Percentiles rank a stretch among this genome's conserved stretches.
Evolutionary conservation across 2,329 filamentous ascomycete species (phyloP).

Genomic region (Diplodia corticola): DNA sequence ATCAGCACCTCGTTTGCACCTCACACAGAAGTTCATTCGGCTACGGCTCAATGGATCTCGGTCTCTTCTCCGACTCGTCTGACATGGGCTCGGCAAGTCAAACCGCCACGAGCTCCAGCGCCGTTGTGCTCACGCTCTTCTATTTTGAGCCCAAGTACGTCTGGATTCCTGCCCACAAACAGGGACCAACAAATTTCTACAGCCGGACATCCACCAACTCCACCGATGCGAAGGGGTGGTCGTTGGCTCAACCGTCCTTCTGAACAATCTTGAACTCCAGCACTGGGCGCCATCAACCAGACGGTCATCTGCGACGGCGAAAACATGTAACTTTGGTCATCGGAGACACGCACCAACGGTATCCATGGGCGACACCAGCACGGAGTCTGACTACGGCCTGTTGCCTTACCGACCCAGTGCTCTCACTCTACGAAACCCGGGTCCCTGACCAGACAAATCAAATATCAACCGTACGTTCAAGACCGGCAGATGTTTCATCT

Average conservation of each 20-base stretch:
- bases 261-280: conserved; percentile 52
- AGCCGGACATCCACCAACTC: conserved; percentile 62
- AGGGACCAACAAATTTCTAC: conserved; percentile 60
- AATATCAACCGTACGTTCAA: too few relatives aligned
- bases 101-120: conserved; percentile 48
- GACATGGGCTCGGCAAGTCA: conserved; percentile 55
- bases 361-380: conserved; percentile 53
- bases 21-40: conserved; percentile 47
- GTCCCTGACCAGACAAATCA: too few relatives aligned
- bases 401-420: conserved; percentile 59
- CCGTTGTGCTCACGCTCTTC: conserved; percentile 64
- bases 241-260: conserved; percentile 56
- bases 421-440: conserved; percentile 47
- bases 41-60: conserved; percentile 63
- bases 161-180: conserved; percentile 68
- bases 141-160: conserved; percentile 61
- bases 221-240: conserved; percentile 60
- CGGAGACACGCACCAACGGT: conserved; percentile 60
- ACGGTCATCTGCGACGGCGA: conserved; percentile 61
- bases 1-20: conserved; percentile 62
- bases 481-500: too few relatives aligned
- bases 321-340: conserved; percentile 70
- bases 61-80: conserved; percentile 55
- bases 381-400: conserved; percentile 49
- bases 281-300: conserved; percentile 63